Conservation (phyloP, 768 basidiomycete genomes). For the Russula brevipes region DNA sequence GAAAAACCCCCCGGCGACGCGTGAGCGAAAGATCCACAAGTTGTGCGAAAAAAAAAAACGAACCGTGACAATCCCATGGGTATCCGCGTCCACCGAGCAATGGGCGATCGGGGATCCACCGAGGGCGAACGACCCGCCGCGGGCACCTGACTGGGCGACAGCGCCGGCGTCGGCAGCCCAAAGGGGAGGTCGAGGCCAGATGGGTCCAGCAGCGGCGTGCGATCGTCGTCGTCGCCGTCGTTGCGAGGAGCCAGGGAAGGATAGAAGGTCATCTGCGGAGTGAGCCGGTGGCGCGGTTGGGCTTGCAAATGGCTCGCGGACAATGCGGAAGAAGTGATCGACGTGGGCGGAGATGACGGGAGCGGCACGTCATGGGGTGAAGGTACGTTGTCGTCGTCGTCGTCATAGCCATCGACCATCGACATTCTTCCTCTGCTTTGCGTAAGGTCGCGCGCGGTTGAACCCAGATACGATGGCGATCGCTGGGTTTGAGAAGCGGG, state of each 20-base stretch:
- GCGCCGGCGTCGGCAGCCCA: background rate
- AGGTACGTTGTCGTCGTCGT: background rate
- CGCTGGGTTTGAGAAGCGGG: background rate
- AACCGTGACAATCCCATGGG: conserved; percentile 9
- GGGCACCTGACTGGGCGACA: conserved; percentile 1
- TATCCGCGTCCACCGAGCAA: background rate
- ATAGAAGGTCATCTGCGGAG: background rate
- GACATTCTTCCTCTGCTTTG: background rate
- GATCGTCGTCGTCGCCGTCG: background rate
- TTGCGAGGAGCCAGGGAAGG: background rate
- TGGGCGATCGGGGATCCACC: conserved; percentile 15
- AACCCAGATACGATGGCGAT: background rate
- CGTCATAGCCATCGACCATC: too few species aligned
- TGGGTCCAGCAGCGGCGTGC: background rate
- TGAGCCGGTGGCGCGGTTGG: conserved; percentile 14
- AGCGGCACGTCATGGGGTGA: conserved; percentile 4
- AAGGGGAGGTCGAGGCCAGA: background rate
- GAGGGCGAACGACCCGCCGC: background rate
- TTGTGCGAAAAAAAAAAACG: background rate
- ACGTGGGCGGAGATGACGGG: background rate
- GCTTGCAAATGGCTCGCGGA: background rate
- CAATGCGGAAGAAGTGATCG: background rate
- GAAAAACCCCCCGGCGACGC: background rate
- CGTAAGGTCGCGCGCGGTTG: background rate
- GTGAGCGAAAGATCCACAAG: background rate